Conservation (phyloP, 805 yeast genomes). For the Candida glaebosa region DNA sequence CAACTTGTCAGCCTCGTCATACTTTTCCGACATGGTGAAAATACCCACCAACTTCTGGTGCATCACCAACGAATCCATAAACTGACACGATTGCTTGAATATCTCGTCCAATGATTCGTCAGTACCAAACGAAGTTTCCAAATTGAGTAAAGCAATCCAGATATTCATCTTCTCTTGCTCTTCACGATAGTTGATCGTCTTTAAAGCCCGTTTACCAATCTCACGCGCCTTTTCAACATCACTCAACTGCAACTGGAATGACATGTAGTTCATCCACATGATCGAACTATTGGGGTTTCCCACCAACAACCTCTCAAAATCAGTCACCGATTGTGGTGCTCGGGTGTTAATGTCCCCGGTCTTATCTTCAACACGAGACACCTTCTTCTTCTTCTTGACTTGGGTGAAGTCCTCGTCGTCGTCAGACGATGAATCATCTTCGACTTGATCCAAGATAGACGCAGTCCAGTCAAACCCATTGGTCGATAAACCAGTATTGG, state of each 20-base stretch:
- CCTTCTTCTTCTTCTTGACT: conserved; percentile 47
- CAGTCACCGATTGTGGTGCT: conserved; percentile 88
- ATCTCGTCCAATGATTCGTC: conserved; percentile 75
- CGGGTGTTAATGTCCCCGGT: conserved; percentile 81
- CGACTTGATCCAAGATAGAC: conserved; percentile 77
- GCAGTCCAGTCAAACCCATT: conserved; percentile 97
- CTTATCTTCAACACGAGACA: conserved; percentile 62
- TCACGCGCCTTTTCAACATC: conserved; percentile 94
- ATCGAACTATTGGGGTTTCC: conserved; percentile 94
- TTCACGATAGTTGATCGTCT: conserved; percentile 84
- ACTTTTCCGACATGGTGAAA: conserved; percentile 69
- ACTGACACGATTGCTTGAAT: conserved; percentile 82
- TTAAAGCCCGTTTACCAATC: conserved; percentile 87
- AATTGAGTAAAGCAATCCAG: conserved; percentile 92
- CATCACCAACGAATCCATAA: conserved; percentile 83
- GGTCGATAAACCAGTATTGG: conserved; percentile 61
- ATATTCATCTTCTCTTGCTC: conserved; percentile 91
- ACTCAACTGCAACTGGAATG: conserved; percentile 92
- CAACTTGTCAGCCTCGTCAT: conserved; percentile 63
- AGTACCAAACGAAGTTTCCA: conserved; percentile 92
- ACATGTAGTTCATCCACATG: conserved; percentile 97
- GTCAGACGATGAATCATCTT: conserved; percentile 49
- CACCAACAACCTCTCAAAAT: conserved; percentile 86
- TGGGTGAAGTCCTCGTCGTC: conserved; percentile 59
- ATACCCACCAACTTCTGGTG: conserved; percentile 78